Evolutionary conservation across 2,329 filamentous ascomycete genomes (phyloP).

Genomic region (Fusarium camptoceras): DNA sequence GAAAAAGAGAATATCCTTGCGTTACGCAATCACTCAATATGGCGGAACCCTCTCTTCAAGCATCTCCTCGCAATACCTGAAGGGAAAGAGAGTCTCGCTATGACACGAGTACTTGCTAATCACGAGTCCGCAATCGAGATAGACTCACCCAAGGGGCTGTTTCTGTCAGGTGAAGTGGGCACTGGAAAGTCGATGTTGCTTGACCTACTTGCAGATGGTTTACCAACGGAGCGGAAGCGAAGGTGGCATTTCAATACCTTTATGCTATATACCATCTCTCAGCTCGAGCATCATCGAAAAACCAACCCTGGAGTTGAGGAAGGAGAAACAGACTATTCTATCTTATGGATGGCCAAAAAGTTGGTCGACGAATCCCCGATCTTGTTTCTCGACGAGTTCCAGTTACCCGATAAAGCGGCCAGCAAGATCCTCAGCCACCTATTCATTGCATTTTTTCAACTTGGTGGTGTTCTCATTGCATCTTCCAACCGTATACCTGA

Average conservation of each 20-base stretch:
- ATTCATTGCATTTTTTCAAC: constrained; percentile 83
- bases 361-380: constrained; percentile 80
- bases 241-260: constrained; percentile 89
- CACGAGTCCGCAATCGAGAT: constrained; percentile 78
- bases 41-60: constrained; percentile 68
- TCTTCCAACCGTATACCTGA: constrained; percentile 88
- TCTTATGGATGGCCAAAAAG: constrained; percentile 80
- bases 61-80: constrained; percentile 69
- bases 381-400: constrained; percentile 85
- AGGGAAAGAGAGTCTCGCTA: constrained; percentile 68
- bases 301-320: constrained; percentile 35
- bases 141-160: constrained; percentile 78
- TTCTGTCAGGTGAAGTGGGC: constrained; percentile 84
- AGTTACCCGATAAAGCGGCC: constrained; percentile 81
- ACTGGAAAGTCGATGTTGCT: constrained; percentile 89
- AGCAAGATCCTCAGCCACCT: constrained; percentile 84
- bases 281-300: constrained; percentile 74
- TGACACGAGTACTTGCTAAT: constrained; percentile 76
- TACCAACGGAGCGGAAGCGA: constrained; percentile 78
- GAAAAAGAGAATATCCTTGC: constrained; percentile 57
- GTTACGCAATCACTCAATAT: constrained; percentile 65
- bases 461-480: constrained; percentile 82
- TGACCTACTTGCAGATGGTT: constrained; percentile 80
- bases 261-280: constrained; percentile 81
- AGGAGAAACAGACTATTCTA: constrained; percentile 66